Evolutionary conservation across 164 flowering plant species (phyloP).

Genomic region (Chimonanthus praecox): DNA sequence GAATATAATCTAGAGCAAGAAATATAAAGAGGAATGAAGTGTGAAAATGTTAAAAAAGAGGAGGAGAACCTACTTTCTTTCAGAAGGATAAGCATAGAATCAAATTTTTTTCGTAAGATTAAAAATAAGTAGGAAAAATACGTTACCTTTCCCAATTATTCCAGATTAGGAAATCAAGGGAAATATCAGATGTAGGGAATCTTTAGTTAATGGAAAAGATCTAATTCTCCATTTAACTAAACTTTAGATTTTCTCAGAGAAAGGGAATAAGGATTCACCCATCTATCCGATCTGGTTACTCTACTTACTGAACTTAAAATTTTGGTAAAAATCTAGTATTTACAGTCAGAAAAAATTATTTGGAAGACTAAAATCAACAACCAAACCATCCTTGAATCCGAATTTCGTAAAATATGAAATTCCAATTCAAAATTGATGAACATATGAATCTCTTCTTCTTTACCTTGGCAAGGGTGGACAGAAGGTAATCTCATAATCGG

Average conservation of each 20-base stretch:
- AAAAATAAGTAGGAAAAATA: no score
- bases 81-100: background rate
- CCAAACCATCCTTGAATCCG: background rate
- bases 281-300: no score
- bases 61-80: background rate
- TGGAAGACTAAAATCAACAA: background rate
- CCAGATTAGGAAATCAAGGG: background rate
- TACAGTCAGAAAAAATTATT: no score
- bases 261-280: no score
- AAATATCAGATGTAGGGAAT: background rate
- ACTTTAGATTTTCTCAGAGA: background rate
- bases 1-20: no score
- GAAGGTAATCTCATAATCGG: constrained; percentile 48
- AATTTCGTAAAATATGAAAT: background rate
- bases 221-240: background rate
- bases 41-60: background rate
- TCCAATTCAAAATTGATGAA: background rate
- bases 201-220: background rate
- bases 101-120: no score
- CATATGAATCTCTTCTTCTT: background rate
- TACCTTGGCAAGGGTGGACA: background rate
- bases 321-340: no score
- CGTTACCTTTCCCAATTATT: background rate
- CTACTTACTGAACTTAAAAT: background rate
- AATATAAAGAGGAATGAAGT: no score